A percentile compares a stretch with the other conserved stretches of the same genome.
Conservation (phyloP, 352 stramenopile species). For the Phytophthora megakarya region DNA sequence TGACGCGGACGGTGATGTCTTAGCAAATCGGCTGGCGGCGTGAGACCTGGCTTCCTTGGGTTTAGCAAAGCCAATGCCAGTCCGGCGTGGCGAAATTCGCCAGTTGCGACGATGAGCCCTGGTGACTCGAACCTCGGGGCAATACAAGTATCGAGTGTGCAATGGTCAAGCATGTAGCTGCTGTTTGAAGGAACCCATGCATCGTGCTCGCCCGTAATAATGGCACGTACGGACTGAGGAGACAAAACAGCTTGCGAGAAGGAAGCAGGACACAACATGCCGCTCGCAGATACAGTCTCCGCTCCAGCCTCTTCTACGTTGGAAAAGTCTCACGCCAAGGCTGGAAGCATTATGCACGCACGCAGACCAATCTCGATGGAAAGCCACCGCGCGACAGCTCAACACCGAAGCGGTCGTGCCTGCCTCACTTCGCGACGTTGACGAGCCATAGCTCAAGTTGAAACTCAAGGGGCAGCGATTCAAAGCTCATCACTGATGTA, state of each 20-base stretch:
- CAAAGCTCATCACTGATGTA: too few species aligned
- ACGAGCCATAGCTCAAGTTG: conserved; percentile 13
- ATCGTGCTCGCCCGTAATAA: conserved; percentile 11
- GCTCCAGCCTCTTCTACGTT: conserved; percentile 32
- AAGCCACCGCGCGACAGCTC: conserved; percentile 37
- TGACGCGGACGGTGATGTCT: conserved; percentile 23
- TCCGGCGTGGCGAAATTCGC: conserved; percentile 32
- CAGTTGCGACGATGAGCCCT: conserved; percentile 21
- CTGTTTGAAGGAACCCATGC: conserved; percentile 21
- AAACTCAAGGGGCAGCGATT: too few species aligned
- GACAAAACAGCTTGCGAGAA: conserved; percentile 37
- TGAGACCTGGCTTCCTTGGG: not conserved
- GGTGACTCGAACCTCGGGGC: conserved; percentile 13
- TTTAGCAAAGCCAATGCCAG: conserved; percentile 12
- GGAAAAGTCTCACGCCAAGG: conserved; percentile 25
- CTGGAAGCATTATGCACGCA: conserved; percentile 18
- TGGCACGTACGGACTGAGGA: conserved; percentile 23
- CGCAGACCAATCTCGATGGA: conserved; percentile 28
- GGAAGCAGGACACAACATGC: conserved; percentile 25
- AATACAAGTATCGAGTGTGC: conserved; percentile 3
- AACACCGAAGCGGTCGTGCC: conserved; percentile 30
- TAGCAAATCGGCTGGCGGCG: conserved; percentile 5
- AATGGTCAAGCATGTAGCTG: conserved; percentile 10
- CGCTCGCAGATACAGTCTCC: conserved; percentile 30
- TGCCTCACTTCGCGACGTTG: conserved; percentile 31